Conservation (phyloP, 2,329 filamentous ascomycete genomes). For the Fusarium verticillioides region DNA sequence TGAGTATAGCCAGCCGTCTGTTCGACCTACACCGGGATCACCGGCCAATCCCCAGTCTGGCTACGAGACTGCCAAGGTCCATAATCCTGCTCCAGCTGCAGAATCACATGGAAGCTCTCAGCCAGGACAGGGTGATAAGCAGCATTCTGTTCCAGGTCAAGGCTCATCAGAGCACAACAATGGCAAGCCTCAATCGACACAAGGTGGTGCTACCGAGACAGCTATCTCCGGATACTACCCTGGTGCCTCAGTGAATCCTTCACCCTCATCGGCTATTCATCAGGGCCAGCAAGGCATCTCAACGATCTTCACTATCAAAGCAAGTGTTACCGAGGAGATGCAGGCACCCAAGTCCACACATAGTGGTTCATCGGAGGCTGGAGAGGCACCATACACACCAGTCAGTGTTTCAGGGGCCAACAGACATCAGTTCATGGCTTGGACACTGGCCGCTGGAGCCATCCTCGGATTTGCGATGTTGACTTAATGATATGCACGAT, state of each 20-base stretch:
- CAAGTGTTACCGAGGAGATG: neutral
- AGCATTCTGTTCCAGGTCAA: neutral
- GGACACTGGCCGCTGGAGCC: neutral
- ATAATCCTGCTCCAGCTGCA: neutral
- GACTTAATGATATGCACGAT: no score
- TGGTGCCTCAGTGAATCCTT: neutral
- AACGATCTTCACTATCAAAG: neutral
- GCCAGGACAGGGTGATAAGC: neutral
- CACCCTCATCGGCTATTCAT: neutral
- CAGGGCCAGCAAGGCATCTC: neutral
- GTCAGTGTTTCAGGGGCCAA: neutral
- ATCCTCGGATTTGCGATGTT: neutral
- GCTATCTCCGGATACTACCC: neutral
- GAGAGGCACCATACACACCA: neutral
- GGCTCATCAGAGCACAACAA: neutral
- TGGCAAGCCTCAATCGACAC: neutral
- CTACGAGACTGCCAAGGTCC: rapidly evolving
- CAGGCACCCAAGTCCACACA: neutral
- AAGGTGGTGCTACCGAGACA: neutral
- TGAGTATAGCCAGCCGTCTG: no score
- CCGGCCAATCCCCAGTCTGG: neutral
- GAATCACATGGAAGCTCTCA: neutral
- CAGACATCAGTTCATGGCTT: neutral
- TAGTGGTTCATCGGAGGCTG: neutral
- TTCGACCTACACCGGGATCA: neutral